Conservation (phyloP, 1,284 basidiomycete genomes). For the Boletus albobrunnescens region DNA sequence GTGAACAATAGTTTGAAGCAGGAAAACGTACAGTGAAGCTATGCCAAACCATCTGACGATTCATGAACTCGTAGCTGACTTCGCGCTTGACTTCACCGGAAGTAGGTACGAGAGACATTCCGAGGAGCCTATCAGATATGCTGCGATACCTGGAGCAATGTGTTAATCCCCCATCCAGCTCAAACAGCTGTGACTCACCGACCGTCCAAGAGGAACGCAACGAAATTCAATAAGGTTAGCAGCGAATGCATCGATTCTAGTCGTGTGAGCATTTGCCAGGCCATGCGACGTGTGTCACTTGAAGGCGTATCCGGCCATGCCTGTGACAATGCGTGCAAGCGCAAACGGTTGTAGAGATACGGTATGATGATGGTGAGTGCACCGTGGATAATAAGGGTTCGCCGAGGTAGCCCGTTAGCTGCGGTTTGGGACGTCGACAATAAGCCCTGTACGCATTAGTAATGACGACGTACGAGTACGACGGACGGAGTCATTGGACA, state of each 20-base stretch:
- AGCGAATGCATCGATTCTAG: slow-evolving; percentile 65
- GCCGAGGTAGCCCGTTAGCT: slow-evolving; percentile 63
- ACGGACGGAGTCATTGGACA: slow-evolving; percentile 33
- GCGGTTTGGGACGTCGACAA: slow-evolving; percentile 20
- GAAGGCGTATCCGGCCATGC: slow-evolving; percentile 90
- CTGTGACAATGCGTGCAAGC: slow-evolving; percentile 71
- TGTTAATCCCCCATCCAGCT: neutral
- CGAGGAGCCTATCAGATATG: slow-evolving; percentile 77
- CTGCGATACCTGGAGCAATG: slow-evolving; percentile 70
- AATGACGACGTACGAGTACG: slow-evolving; percentile 19
- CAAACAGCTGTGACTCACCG: slow-evolving; percentile 46
- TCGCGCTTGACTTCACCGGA: slow-evolving; percentile 71
- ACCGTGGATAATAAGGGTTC: slow-evolving; percentile 65
- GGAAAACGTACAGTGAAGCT: slow-evolving; percentile 78
- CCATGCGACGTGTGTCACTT: slow-evolving; percentile 67
- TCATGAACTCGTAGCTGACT: slow-evolving; percentile 98
- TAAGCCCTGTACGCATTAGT: slow-evolving; percentile 1
- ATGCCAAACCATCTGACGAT: slow-evolving; percentile 99
- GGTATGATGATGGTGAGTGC: slow-evolving; percentile 73
- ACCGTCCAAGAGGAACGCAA: slow-evolving; percentile 84
- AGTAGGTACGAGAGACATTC: slow-evolving; percentile 75
- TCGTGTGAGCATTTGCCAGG: slow-evolving; percentile 70
- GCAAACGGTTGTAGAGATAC: slow-evolving; percentile 74
- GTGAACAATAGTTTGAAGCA: neutral
- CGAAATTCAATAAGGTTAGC: slow-evolving; percentile 71